A percentile compares a stretch with the other conserved stretches of the same genome.
phyloP scores from a whole-genome alignment of 148 eudicot species.

The Nyssa sinensis region DNA sequence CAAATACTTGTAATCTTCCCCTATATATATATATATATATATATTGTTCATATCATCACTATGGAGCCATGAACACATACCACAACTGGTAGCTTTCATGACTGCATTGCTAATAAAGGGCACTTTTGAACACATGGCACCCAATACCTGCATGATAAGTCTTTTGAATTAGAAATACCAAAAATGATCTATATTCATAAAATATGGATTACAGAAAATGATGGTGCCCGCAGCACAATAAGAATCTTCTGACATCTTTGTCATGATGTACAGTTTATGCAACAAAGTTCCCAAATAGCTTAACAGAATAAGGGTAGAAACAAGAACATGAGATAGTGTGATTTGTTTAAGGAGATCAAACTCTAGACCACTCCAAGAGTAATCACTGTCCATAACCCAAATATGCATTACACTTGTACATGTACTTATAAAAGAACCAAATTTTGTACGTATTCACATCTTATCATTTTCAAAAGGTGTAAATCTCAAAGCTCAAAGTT shows the following conservation, averaged over 20 bases:
- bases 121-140: constrained; percentile 91
- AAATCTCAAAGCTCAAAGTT: too few relatives aligned
- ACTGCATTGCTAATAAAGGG: constrained; percentile 87
- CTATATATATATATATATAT: not conserved
- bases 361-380: not conserved
- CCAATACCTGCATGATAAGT: constrained; percentile 57
- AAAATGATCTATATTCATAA: not conserved
- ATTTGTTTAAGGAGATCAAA: not conserved
- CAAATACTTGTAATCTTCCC: not conserved
- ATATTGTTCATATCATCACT: not conserved
- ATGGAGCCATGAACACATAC: constrained; percentile 41
- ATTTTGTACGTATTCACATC: too few relatives aligned
- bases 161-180: constrained; percentile 7
- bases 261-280: not conserved
- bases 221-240: not conserved
- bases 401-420: too few relatives aligned
- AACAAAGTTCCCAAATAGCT: too few relatives aligned
- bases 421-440: too few relatives aligned
- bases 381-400: too few relatives aligned
- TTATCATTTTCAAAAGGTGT: too few relatives aligned
- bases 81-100: constrained; percentile 83
- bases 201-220: not conserved
- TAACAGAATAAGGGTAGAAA: not conserved
- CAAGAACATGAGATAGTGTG: not conserved
- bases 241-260: not conserved